Evolutionary conservation across 441 rosid genomes (phyloP), one percentile per base, ranked within the genome.

Genomic region (Oxalis stricta): DNA sequence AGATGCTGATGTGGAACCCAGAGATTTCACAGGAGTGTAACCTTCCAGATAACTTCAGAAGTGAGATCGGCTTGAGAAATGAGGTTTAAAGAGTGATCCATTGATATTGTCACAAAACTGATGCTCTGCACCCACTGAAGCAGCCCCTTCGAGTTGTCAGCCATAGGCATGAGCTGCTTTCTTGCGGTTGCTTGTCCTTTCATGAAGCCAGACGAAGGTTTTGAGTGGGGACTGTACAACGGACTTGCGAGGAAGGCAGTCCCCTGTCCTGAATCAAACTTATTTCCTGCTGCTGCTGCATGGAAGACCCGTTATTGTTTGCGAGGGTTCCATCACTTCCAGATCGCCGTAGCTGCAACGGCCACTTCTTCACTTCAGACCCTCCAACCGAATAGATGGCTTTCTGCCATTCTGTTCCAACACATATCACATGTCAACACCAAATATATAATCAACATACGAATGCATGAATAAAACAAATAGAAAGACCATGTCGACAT

Each of bases 61-160:
- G 64, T 40, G 51, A 71, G 69, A 65, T 87, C 99, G 42, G 85
- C 87, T 47, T 76, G 97, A 54, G 55, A 68, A 64, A 84, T 69
- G 12, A 82, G 75, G 46, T 72, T 79, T 57, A 92, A 63, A 28
- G 95, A 77, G 61, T 84, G 94, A 54, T 92, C 96, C 31, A 84
- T 54, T 24, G 95, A 79, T 57, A 87, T 46, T 58, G 97, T 47
- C 45, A 73, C 79, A 59, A 92, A 92, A 76, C 79, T 77, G 58
- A 92, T 92, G 73, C 94, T 92, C 68, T 80, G 99, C 41, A 87
- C 79, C 93, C 94, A 93, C 69, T 87, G 96, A 49, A 87, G 89
- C 70, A 87, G 66, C 19, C 97, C 99, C 69, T 82, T 75, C 10
- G 96, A 69, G 66, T 69, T 65, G 69, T 82, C 95, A 58, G 72